These are phyloP conservation scores for Fusarium caatingaense DNA, from an alignment of 2,329 filamentous ascomycete genomes.

Conservation along the genomic window DNA sequence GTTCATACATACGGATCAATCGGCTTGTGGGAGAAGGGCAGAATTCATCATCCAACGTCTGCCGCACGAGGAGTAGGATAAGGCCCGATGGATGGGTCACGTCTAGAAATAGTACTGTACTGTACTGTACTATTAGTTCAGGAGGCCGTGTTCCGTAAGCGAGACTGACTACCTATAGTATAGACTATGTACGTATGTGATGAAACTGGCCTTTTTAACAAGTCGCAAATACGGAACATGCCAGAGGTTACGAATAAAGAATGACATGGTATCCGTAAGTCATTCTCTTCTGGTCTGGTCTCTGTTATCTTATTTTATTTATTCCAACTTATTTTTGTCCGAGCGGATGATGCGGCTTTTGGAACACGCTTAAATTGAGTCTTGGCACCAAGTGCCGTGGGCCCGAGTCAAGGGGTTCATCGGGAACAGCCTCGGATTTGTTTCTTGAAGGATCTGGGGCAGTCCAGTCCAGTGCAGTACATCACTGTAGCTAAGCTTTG, in stretches of 20 bases:
- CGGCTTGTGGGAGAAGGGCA: constrained; percentile 2
- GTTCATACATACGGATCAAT: not conserved
- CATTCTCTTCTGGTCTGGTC: not conserved
- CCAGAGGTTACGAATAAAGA: not conserved
- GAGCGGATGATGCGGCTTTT: constrained; percentile 47
- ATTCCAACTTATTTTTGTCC: constrained; percentile 2
- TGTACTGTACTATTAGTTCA: constrained; percentile 3
- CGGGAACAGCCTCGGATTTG: constrained; percentile 33
- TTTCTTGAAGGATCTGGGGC: constrained; percentile 20
- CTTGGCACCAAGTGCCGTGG: constrained; percentile 49
- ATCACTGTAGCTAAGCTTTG: not conserved
- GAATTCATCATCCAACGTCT: not conserved
- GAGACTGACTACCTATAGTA: not conserved
- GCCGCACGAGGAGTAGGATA: constrained; percentile 23
- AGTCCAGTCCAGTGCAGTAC: not conserved
- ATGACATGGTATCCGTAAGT: not conserved
- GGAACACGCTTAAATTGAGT: constrained; percentile 31
- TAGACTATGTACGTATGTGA: not conserved
- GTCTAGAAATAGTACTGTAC: constrained; percentile 16
- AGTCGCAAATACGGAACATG: not conserved
- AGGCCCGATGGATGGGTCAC: constrained; percentile 13
- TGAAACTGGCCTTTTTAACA: not conserved
- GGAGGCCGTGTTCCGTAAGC: constrained; percentile 24
- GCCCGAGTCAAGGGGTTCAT: constrained; percentile 40
- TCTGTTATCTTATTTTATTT: constrained; percentile 3